Percentiles rank a stretch among this genome's conserved stretches.
Evolutionary conservation across 306 rosid species (phyloP).

Genomic region (Fragaria vesca): DNA sequence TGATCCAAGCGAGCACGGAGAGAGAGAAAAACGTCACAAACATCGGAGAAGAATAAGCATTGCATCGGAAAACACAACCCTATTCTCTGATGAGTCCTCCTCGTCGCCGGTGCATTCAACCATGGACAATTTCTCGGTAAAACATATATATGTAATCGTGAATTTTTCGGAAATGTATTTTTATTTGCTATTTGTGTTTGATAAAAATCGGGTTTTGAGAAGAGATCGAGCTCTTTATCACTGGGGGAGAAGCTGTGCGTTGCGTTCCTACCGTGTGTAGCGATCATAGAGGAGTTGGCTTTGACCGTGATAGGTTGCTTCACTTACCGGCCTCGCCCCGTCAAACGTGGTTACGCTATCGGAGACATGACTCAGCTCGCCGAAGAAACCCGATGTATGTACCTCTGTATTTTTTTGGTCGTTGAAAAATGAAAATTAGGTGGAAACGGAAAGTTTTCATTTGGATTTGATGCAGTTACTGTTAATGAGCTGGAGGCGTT

Average conservation of each 20-base stretch:
- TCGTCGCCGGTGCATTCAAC: not conserved
- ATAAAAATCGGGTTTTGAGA: not conserved
- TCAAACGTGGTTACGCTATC: constrained; percentile 14
- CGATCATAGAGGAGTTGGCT: constrained; percentile 40
- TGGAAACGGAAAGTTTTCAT: not conserved
- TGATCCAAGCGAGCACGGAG: not conserved
- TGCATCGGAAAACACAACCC: not conserved
- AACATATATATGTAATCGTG: too few relatives aligned
- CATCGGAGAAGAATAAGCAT: not conserved
- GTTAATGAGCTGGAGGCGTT: constrained; percentile 74
- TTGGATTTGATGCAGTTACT: constrained; percentile 51
- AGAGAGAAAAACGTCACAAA: not conserved
- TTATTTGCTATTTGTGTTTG: not conserved
- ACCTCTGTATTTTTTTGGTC: not conserved
- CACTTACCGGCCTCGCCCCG: constrained; percentile 15
- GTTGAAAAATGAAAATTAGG: not conserved
- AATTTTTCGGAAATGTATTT: too few relatives aligned
- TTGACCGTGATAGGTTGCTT: constrained; percentile 50
- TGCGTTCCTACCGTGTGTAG: constrained; percentile 50
- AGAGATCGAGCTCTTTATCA: constrained; percentile 43
- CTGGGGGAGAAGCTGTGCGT: constrained; percentile 44
- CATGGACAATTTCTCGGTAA: not conserved
- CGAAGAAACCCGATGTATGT: constrained; percentile 57
- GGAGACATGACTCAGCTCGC: constrained; percentile 43
- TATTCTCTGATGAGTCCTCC: not conserved